These are phyloP conservation scores for Komagataella ulmi DNA, from an alignment of 805 yeast genomes.

Conservation along the genomic window DNA sequence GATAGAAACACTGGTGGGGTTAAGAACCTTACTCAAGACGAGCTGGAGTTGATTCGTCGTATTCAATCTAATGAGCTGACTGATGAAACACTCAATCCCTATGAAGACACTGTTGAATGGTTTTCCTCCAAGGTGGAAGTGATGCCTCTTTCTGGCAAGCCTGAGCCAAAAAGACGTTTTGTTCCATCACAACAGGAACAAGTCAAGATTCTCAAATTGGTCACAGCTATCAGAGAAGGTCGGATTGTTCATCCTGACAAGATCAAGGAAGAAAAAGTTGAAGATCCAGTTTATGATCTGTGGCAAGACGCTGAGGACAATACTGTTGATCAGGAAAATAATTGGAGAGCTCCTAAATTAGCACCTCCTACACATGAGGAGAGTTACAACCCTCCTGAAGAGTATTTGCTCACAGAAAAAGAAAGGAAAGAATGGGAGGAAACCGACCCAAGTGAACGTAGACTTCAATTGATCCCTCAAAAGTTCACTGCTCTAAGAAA, in stretches of 20 bases:
- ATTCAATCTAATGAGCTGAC: conserved; percentile 79
- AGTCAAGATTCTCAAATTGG: conserved; percentile 90
- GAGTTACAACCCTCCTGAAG: conserved; percentile 95
- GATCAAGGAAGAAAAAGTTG: conserved; percentile 36
- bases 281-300: conserved; percentile 49
- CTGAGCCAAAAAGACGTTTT: conserved; percentile 95
- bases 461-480: conserved; percentile 67
- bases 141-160: conserved; percentile 87
- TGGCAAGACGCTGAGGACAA: conserved; percentile 66
- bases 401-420: conserved; percentile 70
- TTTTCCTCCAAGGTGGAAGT: conserved; percentile 73
- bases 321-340: conserved; percentile 72
- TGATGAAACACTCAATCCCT: conserved; percentile 70
- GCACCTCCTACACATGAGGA: conserved; percentile 96
- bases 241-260: conserved; percentile 70
- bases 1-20: conserved; percentile 82
- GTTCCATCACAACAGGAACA: conserved; percentile 97
- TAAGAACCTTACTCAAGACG: conserved; percentile 75
- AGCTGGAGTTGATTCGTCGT: conserved; percentile 75
- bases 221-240: conserved; percentile 92
- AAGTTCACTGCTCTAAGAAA: conserved; percentile 72
- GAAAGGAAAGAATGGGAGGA: conserved; percentile 63
- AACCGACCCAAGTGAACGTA: conserved; percentile 65
- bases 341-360: conserved; percentile 84
- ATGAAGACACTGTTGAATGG: conserved; percentile 93